Evolutionary conservation across 169 alveolate genomes (phyloP), one percentile per base, ranked within the genome.

Genomic region (Plasmodium relictum): DNA sequence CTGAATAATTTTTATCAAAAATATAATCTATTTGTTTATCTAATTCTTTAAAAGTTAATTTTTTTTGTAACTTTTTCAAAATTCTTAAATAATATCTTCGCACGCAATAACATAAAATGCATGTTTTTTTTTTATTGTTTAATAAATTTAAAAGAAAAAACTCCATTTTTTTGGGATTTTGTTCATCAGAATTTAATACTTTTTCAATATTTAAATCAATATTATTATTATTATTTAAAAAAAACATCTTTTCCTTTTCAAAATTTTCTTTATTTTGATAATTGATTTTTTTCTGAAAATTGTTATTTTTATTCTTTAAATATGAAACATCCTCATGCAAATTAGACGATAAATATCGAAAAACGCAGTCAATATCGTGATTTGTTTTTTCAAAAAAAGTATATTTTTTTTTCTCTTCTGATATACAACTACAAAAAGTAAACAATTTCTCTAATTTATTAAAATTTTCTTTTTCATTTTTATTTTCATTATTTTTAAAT

Each of bases 31-130:
- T 63, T 65, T 86, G 86, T 41, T 61, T 69, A 3, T 86, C 80
- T 22, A 86, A 20, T 37, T 52, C 42, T 16, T 69, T 74, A 42
- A 59, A 62, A 20, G 66, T 45, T 56, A 86, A 31, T 41, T 45
- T 69, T 61, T 72, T 86, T 86, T 72, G 70, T 26, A 86, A 61
- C 39, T 65, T 69, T 3, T 70, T 70, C 59, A 86, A 66, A 44
- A 86, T 56, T 0, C 73, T 31, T 45, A 71, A 31, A 48, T 86
- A 86, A 39, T 86, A 86, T 12, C 68, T 61, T 24, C 92, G 69
- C n/a, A 86, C 45, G 24, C 88, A 86, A 59, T 63, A 70, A 45
- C 92, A 86, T 42, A 86, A 63, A 71, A 86, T 48, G 63, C 92
- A 86, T 20, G 88, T 71, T 70, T 86, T 71, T 48, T 48, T 69